A percentile compares a stretch with the other conserved stretches of the same genome.
Conservation (phyloP, 208 protist species). For the Tritrichomonas musculus region DNA sequence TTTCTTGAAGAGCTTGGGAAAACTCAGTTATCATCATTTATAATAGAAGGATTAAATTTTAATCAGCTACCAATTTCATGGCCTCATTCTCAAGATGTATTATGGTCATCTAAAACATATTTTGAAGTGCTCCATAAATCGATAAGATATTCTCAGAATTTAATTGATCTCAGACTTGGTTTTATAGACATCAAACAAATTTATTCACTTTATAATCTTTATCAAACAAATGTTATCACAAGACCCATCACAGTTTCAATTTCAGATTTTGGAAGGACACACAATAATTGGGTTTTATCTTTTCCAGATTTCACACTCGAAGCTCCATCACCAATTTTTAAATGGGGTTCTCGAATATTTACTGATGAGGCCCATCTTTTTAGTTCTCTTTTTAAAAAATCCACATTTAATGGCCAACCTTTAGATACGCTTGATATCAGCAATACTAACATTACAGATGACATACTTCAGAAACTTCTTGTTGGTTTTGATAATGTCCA, state of each 20-base stretch:
- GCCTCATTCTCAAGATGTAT: neutral
- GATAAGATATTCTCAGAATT: neutral
- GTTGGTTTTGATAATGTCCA: neutral
- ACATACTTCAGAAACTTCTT: neutral
- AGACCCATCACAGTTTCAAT: neutral
- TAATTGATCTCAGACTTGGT: neutral
- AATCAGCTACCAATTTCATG: neutral
- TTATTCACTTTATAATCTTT: neutral
- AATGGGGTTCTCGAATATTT: neutral
- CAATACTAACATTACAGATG: neutral
- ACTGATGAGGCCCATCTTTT: neutral
- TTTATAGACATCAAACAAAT: neutral
- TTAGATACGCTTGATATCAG: neutral
- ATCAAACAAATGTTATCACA: neutral
- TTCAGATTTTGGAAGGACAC: neutral
- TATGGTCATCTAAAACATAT: neutral
- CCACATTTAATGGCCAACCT: neutral
- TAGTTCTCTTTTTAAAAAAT: neutral
- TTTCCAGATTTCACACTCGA: neutral
- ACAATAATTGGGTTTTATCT: neutral
- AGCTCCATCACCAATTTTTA: neutral
- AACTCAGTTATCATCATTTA: neutral
- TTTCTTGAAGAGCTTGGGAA: neutral
- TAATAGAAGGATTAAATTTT: neutral
- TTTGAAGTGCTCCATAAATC: neutral